phyloP scores from a whole-genome alignment of 768 basidiomycete species.

The Rhodocollybia butyracea region DNA sequence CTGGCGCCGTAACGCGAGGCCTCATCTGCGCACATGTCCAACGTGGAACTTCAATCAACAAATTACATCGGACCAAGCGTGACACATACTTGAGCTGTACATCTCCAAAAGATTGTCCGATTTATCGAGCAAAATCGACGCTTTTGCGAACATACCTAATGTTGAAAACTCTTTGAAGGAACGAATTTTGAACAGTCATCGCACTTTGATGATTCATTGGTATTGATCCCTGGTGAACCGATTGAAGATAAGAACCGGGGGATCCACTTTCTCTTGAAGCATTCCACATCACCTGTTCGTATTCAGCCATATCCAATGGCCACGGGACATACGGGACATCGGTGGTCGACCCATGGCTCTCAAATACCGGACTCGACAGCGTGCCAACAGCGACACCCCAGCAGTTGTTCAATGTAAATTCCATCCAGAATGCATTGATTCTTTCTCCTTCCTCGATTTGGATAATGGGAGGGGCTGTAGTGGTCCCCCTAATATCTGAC shows the following conservation, averaged over 20 bases:
- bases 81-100: too few species aligned
- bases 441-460: constrained; percentile 29
- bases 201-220: constrained; percentile 22
- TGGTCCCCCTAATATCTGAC: constrained; percentile 24
- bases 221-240: not conserved
- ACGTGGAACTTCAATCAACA: too few species aligned
- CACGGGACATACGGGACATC: constrained; percentile 14
- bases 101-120: constrained; percentile 14
- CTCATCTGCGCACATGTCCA: constrained; percentile 20
- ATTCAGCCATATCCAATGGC: constrained; percentile 11
- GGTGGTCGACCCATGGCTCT: constrained; percentile 7
- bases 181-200: constrained; percentile 9
- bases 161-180: constrained; percentile 4
- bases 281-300: constrained; percentile 14
- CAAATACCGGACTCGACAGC: constrained; percentile 6
- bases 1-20: constrained; percentile 17
- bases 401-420: constrained; percentile 28
- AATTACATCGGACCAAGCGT: too few species aligned
- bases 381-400: constrained; percentile 27
- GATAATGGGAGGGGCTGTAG: constrained; percentile 10
- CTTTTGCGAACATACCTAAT: not conserved
- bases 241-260: not conserved
- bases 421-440: constrained; percentile 40
- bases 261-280: not conserved
- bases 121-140: constrained; percentile 21